A percentile compares a stretch with the other conserved stretches of the same genome.
phyloP scores from a whole-genome alignment of 257 asterid genomes.

The Fraxinus americana region DNA sequence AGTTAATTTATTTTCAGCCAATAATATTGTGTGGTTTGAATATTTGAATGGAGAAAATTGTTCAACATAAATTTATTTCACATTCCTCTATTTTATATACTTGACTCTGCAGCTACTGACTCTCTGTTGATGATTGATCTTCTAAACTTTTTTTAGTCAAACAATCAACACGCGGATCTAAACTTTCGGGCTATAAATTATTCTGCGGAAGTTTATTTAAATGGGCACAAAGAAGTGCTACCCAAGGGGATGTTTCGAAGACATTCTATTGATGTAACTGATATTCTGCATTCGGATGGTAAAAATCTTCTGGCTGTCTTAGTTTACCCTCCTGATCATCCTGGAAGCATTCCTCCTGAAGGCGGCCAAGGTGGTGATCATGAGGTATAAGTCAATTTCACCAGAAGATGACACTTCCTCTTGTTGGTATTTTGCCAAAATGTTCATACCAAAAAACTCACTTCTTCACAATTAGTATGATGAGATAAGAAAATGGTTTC shows the following conservation, averaged over 20 bases:
- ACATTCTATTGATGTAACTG: slow-evolving; percentile 77
- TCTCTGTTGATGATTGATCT: slow-evolving; percentile 30
- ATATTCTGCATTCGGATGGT: slow-evolving; percentile 58
- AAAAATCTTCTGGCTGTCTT: slow-evolving; percentile 84
- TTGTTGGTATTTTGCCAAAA: not conserved
- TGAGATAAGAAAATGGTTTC: slow-evolving; percentile 5
- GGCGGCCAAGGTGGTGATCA: slow-evolving; percentile 99
- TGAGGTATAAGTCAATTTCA: slow-evolving; percentile 64
- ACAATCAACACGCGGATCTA: slow-evolving; percentile 65
- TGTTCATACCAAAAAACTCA: slow-evolving; percentile 9
- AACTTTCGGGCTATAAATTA: slow-evolving; percentile 89
- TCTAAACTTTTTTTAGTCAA: slow-evolving; percentile 54
- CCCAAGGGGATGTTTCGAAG: slow-evolving; percentile 99
- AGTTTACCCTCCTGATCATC: slow-evolving; percentile 97
- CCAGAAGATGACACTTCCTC: not conserved
- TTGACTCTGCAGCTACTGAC: not conserved
- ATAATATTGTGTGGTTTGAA: not conserved
- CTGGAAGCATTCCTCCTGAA: slow-evolving; percentile 83
- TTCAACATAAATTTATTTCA: not conserved
- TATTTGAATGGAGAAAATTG: slow-evolving; percentile 9
- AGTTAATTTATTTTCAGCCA: slow-evolving; percentile 11
- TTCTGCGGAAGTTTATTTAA: slow-evolving; percentile 84
- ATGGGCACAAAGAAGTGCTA: slow-evolving; percentile 83
- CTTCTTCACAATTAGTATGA: not conserved
- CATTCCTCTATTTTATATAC: not conserved